Base-by-base conservation (phyloP, 2,329 filamentous ascomycete species). In the Rhynchosporium graminicola region DNA sequence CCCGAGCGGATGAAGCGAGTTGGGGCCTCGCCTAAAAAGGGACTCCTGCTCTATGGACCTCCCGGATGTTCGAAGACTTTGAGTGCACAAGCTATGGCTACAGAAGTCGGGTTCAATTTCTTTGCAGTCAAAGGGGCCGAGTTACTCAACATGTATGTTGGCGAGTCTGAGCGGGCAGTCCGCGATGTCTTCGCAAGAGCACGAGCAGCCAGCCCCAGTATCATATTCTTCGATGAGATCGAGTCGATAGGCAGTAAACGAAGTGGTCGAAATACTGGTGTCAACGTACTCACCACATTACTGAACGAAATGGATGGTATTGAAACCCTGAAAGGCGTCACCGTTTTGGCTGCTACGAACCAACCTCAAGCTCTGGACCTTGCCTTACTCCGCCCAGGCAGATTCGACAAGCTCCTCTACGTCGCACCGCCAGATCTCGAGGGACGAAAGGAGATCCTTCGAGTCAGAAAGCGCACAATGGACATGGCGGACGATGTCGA, bases 161-260 rank as follows among this genome's bases (percentile, higher is more conserved):
- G 94, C 65, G 94, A 98, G 75, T 94, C 92, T 1, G 94, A 98
- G 77, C 86, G 92, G 10, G 88, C 89, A 7, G 84, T 97, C 47
- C 87, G 94, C 43, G 89, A 92, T 60, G 85, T 97, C 0, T 97
- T 98, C 74, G 84, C 88, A 59, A 90, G 93, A 69, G 94, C 94
- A 1, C 83, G 90, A 47, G 87, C 89, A n/a, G 93, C 92, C 8
- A 87, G 88, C 57, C 94, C 94, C 0, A 92, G 90, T 74, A 94
- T 97, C 76, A 92, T 98, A 70, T 98, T 97, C 81, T 97, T 97
- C 68, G 93, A 98, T 74, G 93, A 98, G 75, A 95, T 98, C 70
- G 93, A 98, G 77, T 87, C 91, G 4, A 94, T 98, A 66, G 82
- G 76, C 55, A 75, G 72, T 46, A 73, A 78, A 46, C 78, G 81